These are phyloP conservation scores for Tylopilus plumbeoviolaceoides DNA, from an alignment of 768 basidiomycete species.

Conservation along the genomic window DNA sequence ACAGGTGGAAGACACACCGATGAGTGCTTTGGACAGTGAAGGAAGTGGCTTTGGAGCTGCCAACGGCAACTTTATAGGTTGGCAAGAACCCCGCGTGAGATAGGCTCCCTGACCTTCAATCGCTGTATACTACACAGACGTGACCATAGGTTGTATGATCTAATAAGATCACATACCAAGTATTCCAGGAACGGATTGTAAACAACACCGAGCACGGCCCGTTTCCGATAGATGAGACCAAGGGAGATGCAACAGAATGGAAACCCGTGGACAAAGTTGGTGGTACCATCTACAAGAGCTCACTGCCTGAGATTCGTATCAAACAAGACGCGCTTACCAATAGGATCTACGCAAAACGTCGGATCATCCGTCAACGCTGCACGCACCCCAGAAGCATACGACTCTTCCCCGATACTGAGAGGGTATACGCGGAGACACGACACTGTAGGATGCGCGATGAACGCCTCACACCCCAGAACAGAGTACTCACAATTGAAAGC, in stretches of 20 bases:
- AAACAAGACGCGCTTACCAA: conserved; percentile 47
- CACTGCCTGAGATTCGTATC: background rate
- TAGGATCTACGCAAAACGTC: conserved; percentile 95
- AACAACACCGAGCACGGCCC: conserved; percentile 85
- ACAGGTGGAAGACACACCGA: conserved; percentile 40
- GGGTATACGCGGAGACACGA: background rate
- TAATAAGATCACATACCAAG: conserved; percentile 40
- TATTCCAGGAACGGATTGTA: conserved; percentile 89
- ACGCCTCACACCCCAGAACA: background rate
- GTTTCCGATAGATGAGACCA: conserved; percentile 82
- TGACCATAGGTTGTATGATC: background rate
- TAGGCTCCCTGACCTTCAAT: conserved; percentile 75
- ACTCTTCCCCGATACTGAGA: conserved; percentile 88
- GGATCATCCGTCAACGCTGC: conserved; percentile 76
- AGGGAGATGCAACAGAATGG: conserved; percentile 89
- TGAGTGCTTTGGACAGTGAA: conserved; percentile 69
- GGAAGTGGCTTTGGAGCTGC: conserved; percentile 55
- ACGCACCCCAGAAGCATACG: conserved; percentile 70
- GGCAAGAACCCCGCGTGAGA: conserved; percentile 46
- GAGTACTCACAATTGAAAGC: conserved; percentile 71
- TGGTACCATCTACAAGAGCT: conserved; percentile 66
- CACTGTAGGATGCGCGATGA: background rate
- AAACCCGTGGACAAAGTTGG: conserved; percentile 84
- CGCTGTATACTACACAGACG: conserved; percentile 59
- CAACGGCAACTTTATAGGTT: conserved; percentile 61